A percentile compares a stretch with the other conserved stretches of the same genome.
phyloP scores from a whole-genome alignment of 768 basidiomycete species.

The Suillus fuscotomentosus region DNA sequence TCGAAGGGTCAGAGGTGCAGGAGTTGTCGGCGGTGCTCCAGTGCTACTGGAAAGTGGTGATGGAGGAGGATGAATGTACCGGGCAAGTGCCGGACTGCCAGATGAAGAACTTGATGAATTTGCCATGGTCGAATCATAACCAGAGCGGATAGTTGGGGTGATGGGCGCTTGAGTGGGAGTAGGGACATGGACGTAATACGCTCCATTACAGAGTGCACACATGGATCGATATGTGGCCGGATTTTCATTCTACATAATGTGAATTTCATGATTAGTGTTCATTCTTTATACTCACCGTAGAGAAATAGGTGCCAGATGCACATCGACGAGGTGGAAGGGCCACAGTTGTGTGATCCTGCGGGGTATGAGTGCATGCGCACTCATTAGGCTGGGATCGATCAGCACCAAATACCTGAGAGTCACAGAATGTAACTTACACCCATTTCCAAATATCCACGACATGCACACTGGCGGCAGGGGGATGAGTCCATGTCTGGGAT shows the following conservation, averaged over 20 bases:
- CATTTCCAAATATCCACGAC: background rate
- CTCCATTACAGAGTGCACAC: background rate
- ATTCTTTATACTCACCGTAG: background rate
- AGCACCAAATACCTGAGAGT: background rate
- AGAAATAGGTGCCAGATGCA: background rate
- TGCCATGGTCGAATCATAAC: background rate
- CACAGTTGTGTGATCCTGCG: background rate
- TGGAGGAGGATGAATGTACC: background rate
- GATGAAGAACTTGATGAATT: background rate
- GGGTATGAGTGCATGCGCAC: background rate
- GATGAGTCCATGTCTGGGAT: background rate
- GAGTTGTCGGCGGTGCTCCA: background rate
- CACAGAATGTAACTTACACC: background rate
- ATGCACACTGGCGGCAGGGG: background rate
- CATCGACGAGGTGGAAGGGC: background rate
- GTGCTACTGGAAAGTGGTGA: background rate
- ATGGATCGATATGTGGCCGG: background rate
- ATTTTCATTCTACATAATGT: background rate
- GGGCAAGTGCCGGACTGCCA: background rate
- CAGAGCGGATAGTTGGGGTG: background rate
- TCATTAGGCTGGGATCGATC: background rate
- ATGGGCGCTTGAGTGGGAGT: background rate
- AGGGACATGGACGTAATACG: background rate
- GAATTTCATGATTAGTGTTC: background rate
- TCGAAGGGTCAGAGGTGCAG: background rate